Conservation (phyloP, 495 filamentous ascomycete genomes). For the Ramalina peruviana region DNA sequence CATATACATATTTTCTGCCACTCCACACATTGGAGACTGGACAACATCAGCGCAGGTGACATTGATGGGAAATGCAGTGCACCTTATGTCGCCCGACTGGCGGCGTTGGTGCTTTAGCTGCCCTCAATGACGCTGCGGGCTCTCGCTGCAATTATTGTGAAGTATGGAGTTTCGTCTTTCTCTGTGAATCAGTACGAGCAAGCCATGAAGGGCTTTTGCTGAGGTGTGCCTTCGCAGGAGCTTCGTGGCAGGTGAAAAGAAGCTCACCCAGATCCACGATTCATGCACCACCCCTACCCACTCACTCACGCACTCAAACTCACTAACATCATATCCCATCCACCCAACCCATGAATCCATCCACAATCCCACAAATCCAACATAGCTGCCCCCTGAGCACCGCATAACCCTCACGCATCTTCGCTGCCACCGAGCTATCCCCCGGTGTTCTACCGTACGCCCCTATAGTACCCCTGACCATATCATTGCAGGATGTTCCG, state of each 20-base stretch:
- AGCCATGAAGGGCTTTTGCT: slow-evolving; percentile 19
- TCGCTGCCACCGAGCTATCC: too few relatives aligned
- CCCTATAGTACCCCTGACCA: too few relatives aligned
- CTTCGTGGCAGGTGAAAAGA: slow-evolving; percentile 17
- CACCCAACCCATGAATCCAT: too few relatives aligned
- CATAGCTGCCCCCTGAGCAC: too few relatives aligned
- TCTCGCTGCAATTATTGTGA: slow-evolving; percentile 20
- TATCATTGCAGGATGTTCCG: too few relatives aligned
- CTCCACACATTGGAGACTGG: slow-evolving; percentile 25
- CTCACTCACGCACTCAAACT: too few relatives aligned
- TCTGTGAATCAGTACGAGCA: slow-evolving; percentile 21
- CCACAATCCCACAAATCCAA: too few relatives aligned
- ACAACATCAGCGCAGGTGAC: slow-evolving; percentile 33
- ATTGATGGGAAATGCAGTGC: slow-evolving; percentile 45
- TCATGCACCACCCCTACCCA: too few relatives aligned
- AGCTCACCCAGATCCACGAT: too few relatives aligned
- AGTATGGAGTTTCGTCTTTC: slow-evolving; percentile 16
- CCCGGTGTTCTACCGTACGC: too few relatives aligned
- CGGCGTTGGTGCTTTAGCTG: slow-evolving; percentile 45
- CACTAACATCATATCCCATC: too few relatives aligned
- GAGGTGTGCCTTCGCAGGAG: slow-evolving; percentile 15
- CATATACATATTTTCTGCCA: slow-evolving; percentile 25
- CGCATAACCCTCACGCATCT: too few relatives aligned
- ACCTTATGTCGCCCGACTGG: slow-evolving; percentile 50
- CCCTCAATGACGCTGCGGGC: slow-evolving; percentile 28